Evolutionary conservation across 1,139 yeast genomes (phyloP).

Genomic region (Kodamaea sp.): DNA sequence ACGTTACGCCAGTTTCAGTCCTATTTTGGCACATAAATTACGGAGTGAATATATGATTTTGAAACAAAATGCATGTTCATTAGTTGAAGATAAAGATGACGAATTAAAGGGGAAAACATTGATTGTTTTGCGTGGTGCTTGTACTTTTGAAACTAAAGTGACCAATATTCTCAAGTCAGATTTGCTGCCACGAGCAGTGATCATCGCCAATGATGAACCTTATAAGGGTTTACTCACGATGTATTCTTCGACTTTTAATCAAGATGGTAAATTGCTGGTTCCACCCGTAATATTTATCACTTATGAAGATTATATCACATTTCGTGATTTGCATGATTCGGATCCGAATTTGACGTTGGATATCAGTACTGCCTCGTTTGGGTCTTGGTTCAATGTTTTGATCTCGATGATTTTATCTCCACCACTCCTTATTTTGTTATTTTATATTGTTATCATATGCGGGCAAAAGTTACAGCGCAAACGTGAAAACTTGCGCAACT

Average conservation of each 20-base stretch:
- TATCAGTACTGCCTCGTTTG: constrained; percentile 35
- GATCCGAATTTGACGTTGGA: constrained; percentile 13
- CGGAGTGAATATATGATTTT: constrained; percentile 25
- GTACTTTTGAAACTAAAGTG: constrained; percentile 43
- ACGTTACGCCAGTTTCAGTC: constrained; percentile 45
- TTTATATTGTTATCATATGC: constrained; percentile 31
- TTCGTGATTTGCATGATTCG: constrained; percentile 13
- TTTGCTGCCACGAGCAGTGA: constrained; percentile 30
- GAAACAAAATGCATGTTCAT: constrained; percentile 30
- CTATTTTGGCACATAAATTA: constrained; percentile 27
- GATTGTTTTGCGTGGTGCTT: constrained; percentile 38
- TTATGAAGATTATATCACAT: constrained; percentile 31
- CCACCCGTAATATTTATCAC: constrained; percentile 39
- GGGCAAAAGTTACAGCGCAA: constrained; percentile 29
- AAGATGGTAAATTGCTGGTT: constrained; percentile 30
- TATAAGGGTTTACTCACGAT: constrained; percentile 38
- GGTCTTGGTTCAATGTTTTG: constrained; percentile 39
- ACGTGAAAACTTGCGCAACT: constrained; percentile 29
- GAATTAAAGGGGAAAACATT: constrained; percentile 25
- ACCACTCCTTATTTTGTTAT: constrained; percentile 37
- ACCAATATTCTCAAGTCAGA: constrained; percentile 27
- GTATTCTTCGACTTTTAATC: constrained; percentile 40
- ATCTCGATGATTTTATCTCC: constrained; percentile 45
- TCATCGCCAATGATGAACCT: constrained; percentile 44
- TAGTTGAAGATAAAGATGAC: constrained; percentile 10